Evolutionary conservation across 495 filamentous ascomycete species (phyloP), one percentile per base, ranked within the genome.

Genomic region (Barbatosphaeria neglecta): DNA sequence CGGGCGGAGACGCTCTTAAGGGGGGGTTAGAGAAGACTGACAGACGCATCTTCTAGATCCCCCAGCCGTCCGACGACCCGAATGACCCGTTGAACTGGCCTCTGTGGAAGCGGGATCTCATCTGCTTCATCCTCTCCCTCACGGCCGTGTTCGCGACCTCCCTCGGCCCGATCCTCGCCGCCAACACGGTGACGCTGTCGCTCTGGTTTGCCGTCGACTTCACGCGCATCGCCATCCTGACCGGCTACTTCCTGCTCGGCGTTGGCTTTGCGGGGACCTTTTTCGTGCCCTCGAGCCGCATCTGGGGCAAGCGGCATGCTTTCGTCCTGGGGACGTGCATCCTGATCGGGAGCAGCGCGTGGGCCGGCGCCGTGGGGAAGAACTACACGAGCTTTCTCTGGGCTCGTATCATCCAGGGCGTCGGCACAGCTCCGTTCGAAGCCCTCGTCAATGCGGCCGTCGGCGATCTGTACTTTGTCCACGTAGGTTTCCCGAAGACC

Each of bases 281-380:
- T 20, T 85, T 89, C 56, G 89, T 96, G 7, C 84, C 90, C 0
- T 84, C 83, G 1, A 86, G 87, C n/a, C 75, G 88, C 43, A 78
- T 95, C 51, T 95, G 85, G 84, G 90, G 90, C 22, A 95, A 94
- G 61, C 74, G 90, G 16, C 90, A 96, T 69, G 61, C 86, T 5
- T 96, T 90, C 62, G 54, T 96, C 19, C 55, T 88, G n/a, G 90
- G 86, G 0, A 82, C 83, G 18, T 37, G 87, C 16, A 68, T 94
- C 49, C 70, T 94, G 52, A 73, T 90, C 22, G 59, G 73, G 20
- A 84, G 83, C 39, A 78, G 78, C 47, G 74, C 75, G 2, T 96
- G 90, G 90, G 87, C 77, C 20, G 90, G 88, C n/a, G 78, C 68
- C 0, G 81, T 73, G 45, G 72, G 71, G 3, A 69, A 68, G 13